Conservation (phyloP, 2,329 filamentous ascomycete genomes). For the Graphilbum sp. region DNA sequence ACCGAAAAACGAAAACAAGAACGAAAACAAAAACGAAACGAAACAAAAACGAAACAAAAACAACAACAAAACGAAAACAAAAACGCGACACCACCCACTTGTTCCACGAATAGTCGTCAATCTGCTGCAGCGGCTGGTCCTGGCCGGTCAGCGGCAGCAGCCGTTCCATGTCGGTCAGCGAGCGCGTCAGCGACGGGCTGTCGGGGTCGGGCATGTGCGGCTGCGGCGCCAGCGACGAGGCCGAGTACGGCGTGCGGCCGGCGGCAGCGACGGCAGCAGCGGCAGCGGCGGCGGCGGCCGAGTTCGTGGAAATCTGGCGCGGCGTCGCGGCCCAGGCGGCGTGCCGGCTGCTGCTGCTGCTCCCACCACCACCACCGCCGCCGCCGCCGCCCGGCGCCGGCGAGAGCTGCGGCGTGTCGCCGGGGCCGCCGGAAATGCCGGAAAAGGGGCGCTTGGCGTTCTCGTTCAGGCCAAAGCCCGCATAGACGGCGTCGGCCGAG, state of each 20-base stretch:
- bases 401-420: constrained; percentile 13
- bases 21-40: background rate
- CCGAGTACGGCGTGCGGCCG: constrained; percentile 4
- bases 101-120: constrained; percentile 29
- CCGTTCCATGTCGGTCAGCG: constrained; percentile 13
- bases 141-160: constrained; percentile 7
- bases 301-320: constrained; percentile 13
- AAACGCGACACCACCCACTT: too few relatives aligned
- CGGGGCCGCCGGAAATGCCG: constrained; percentile 20
- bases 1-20: too few relatives aligned
- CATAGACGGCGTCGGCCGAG: constrained; percentile 33
- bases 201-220: constrained; percentile 4
- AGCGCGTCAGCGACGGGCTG: background rate
- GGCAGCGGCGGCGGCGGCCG: constrained; percentile 20
- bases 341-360: constrained; percentile 20
- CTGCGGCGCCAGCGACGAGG: constrained; percentile 6
- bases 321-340: constrained; percentile 31
- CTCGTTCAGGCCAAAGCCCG: constrained; percentile 15
- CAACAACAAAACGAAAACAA: too few relatives aligned
- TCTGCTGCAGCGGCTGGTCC: constrained; percentile 15
- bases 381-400: too few relatives aligned
- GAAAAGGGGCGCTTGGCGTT: constrained; percentile 31
- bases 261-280: background rate
- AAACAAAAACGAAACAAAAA: background rate
- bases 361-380: too few relatives aligned